Base-by-base conservation (phyloP, 2,329 filamentous ascomycete genomes). In the Cyphellophora europaea region DNA sequence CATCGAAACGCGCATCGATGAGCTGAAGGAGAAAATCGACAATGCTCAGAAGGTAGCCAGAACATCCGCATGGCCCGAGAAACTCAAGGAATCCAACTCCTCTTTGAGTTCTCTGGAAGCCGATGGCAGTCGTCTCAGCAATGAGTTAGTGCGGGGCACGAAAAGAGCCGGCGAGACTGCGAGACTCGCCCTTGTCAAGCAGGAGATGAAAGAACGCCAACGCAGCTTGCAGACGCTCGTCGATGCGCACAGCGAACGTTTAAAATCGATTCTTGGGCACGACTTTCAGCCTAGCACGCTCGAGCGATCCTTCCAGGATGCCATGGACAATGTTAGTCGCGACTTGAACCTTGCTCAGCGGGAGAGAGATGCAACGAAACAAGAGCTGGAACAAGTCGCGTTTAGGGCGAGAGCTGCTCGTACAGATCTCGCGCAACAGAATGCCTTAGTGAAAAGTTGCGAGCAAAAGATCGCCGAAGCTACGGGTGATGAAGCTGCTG, bases 71-170 rank as follows among this genome's bases (percentile, higher is more conserved):
- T 85, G 80, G 65, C 87, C 94, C 42, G 63, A 65, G 17, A 77
- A 82, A 43, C 69, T 94, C 13, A 70, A 77, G 30, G 65, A 74
- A 19, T 73, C 78, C 34, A 80, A 85, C 33, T 59, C 66, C 11
- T 71, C 77, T 43, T 65, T 93, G 8, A 73, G 74, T 42, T 67
- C 72, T 28, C 61, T 93, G 2, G 86, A 95, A 50, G 75, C 72
- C 13, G 76, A 82, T 49, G 79, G 73, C 40, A 76, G 82, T 21
- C 77, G 70, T 46, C 68, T 96, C 17, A 79, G 81, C 29, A 65
- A 71, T n/a, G 89, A 96, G 53, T 72, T 95, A 21, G 72, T 87
- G 6, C 82, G 93, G 49, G 85, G 81, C 39, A 93, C 83, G 2
- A 78, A 79, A 38, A 73, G 83, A 38, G 86, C 87, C 5, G 77